Percentiles rank a stretch among this genome's conserved stretches.
phyloP scores from a whole-genome alignment of 2,329 filamentous ascomycete species.

The Aspergillus oerlinghausenensis region DNA sequence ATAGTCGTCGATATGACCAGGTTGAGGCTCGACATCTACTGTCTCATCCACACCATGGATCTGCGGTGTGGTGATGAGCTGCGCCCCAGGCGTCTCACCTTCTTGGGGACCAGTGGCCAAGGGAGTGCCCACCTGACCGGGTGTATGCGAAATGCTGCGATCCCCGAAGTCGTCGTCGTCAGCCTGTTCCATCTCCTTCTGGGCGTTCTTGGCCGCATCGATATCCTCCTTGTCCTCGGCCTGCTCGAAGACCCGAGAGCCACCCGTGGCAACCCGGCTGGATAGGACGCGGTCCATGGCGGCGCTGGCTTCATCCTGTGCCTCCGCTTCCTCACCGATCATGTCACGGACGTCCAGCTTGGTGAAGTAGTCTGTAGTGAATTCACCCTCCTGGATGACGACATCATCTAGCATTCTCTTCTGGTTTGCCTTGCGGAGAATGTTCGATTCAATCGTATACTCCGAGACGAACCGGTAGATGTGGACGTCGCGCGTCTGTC shows the following conservation, averaged over 20 bases:
- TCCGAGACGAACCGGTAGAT: constrained; percentile 93
- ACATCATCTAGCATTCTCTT: constrained; percentile 98
- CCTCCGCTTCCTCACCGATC: constrained; percentile 52
- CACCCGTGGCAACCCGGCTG: constrained; percentile 54
- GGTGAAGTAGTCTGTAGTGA: constrained; percentile 94
- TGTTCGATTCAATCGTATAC: constrained; percentile 96
- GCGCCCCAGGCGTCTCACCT: constrained; percentile 14
- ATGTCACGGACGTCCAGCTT: constrained; percentile 67
- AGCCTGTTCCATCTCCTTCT: constrained; percentile 78
- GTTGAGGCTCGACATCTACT: constrained; percentile 41
- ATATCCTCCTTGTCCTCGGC: constrained; percentile 93
- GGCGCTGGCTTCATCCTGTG: constrained; percentile 68
- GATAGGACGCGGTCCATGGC: constrained; percentile 85
- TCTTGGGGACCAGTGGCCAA: constrained; percentile 35
- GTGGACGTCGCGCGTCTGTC: constrained; percentile 94
- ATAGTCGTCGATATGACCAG: constrained; percentile 67
- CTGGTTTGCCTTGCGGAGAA: constrained; percentile 91
- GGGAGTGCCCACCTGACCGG: constrained; percentile 31
- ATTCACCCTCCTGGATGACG: constrained; percentile 96
- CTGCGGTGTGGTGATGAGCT: constrained; percentile 11
- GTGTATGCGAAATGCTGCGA: constrained; percentile 40
- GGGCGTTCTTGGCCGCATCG: constrained; percentile 76
- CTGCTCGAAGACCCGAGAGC: constrained; percentile 72
- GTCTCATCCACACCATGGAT: constrained; percentile 21
- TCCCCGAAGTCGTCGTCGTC: constrained; percentile 84